A percentile compares a stretch with the other conserved stretches of the same genome.
Conservation (phyloP, 2,329 filamentous ascomycete species). For the Zymoseptoria passerinii region DNA sequence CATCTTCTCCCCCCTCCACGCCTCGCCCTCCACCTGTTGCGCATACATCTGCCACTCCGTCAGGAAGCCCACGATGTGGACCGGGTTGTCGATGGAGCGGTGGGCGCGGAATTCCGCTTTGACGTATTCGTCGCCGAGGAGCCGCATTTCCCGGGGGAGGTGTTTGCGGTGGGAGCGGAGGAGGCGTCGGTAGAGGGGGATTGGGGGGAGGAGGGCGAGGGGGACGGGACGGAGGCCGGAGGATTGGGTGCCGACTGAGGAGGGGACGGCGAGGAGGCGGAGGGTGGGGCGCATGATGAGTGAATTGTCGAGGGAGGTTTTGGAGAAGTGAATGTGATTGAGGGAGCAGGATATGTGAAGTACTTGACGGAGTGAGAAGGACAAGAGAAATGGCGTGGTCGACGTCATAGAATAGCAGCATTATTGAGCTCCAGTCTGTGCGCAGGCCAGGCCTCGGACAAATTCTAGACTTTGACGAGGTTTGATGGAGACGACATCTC, state of each 20-base stretch:
- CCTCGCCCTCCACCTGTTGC: constrained; percentile 79
- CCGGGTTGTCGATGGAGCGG: constrained; percentile 74
- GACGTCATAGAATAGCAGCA: constrained; percentile 1
- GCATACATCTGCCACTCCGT: constrained; percentile 96
- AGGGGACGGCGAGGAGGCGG: constrained; percentile 28
- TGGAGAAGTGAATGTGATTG: background rate
- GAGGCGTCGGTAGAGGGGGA: constrained; percentile 80
- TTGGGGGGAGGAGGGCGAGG: constrained; percentile 72
- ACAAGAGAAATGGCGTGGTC: background rate
- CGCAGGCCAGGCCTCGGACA: no score
- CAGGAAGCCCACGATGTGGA: constrained; percentile 90
- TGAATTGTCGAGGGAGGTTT: background rate
- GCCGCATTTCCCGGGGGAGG: constrained; percentile 62
- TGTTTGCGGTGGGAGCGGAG: constrained; percentile 77
- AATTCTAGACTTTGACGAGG: no score
- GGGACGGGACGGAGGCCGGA: constrained; percentile 33
- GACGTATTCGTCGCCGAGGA: constrained; percentile 86
- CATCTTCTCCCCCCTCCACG: constrained; percentile 76
- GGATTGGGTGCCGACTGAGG: constrained; percentile 25
- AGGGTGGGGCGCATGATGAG: constrained; percentile 18
- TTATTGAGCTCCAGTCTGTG: background rate
- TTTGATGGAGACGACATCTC: no score
- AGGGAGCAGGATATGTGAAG: background rate
- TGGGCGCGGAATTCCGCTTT: constrained; percentile 89
- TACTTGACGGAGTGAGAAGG: background rate